Conservation (phyloP, 305 asterid genomes). For the Galium porrigens region DNA sequence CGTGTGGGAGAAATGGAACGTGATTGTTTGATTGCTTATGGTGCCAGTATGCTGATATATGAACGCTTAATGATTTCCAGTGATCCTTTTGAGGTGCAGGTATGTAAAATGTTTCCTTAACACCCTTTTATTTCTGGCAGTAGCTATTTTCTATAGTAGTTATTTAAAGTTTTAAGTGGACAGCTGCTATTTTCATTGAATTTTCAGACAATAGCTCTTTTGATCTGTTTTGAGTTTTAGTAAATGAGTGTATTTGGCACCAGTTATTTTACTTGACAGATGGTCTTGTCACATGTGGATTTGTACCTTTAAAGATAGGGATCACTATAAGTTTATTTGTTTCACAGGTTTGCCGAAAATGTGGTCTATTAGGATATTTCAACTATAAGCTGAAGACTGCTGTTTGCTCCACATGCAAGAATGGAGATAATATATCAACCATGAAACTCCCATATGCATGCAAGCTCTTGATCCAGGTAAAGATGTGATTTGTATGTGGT, state of each 20-base stretch:
- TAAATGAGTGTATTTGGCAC: neutral
- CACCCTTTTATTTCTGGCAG: neutral
- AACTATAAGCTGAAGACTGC: slow-evolving; percentile 49
- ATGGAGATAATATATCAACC: slow-evolving; percentile 69
- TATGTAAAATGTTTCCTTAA: slow-evolving; percentile 13
- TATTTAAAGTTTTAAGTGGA: neutral
- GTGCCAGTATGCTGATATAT: slow-evolving; percentile 80
- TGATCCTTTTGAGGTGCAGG: slow-evolving; percentile 96
- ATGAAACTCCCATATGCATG: slow-evolving; percentile 96
- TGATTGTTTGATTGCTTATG: slow-evolving; percentile 94
- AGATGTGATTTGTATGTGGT: slow-evolving; percentile 3
- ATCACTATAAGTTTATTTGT: slow-evolving; percentile 5
- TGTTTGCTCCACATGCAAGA: slow-evolving; percentile 69
- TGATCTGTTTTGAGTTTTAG: neutral
- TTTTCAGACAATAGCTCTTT: neutral
- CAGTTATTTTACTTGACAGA: neutral
- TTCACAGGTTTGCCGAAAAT: slow-evolving; percentile 72
- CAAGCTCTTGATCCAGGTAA: slow-evolving; percentile 90
- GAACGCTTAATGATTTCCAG: slow-evolving; percentile 91
- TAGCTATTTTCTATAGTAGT: neutral
- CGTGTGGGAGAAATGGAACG: slow-evolving; percentile 99
- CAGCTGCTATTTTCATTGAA: neutral
- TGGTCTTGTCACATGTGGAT: neutral
- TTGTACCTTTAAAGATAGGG: neutral
- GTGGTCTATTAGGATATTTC: slow-evolving; percentile 84